Percentiles rank a stretch among this genome's conserved stretches.
Conservation (phyloP, 2,329 filamentous ascomycete species). For the Neopestalotiopsis sp. region DNA sequence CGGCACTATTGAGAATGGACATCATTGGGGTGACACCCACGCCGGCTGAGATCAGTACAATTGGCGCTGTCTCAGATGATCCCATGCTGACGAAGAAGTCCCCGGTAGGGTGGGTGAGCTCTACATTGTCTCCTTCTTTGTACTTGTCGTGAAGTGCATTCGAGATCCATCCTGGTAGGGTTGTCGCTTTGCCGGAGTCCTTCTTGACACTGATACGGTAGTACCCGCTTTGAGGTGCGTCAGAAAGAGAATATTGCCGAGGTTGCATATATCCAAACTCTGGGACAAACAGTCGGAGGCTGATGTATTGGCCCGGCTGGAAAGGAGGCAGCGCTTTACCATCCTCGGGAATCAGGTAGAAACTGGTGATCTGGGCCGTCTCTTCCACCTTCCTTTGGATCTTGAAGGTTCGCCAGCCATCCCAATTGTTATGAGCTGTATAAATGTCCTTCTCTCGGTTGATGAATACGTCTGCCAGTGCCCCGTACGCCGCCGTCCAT, state of each 20-base stretch:
- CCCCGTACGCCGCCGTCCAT: slow-evolving; percentile 74
- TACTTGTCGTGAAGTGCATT: slow-evolving; percentile 56
- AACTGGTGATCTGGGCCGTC: slow-evolving; percentile 65
- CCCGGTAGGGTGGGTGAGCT: slow-evolving; percentile 60
- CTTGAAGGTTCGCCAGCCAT: slow-evolving; percentile 55
- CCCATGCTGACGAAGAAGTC: slow-evolving; percentile 66
- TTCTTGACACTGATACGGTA: slow-evolving; percentile 80
- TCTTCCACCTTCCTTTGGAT: slow-evolving; percentile 68
- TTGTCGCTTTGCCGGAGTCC: slow-evolving; percentile 47
- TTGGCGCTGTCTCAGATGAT: slow-evolving; percentile 50
- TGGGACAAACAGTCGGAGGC: slow-evolving; percentile 65
- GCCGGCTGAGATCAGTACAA: slow-evolving; percentile 71
- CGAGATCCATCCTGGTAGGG: slow-evolving; percentile 53
- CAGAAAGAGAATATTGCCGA: slow-evolving; percentile 77
- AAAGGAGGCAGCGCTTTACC: slow-evolving; percentile 60
- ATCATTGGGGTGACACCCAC: slow-evolving; percentile 72
- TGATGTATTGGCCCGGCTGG: slow-evolving; percentile 76
- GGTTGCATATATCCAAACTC: slow-evolving; percentile 69
- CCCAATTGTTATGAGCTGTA: slow-evolving; percentile 49
- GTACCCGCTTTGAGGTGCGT: slow-evolving; percentile 55
- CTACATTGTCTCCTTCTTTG: slow-evolving; percentile 55
- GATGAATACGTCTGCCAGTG: slow-evolving; percentile 75
- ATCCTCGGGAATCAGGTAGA: slow-evolving; percentile 73
- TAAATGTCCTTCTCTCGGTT: slow-evolving; percentile 66
- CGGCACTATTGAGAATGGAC: slow-evolving; percentile 62